Base-by-base conservation (phyloP, 2,329 filamentous ascomycete species). In the Ascochyta lentis region DNA sequence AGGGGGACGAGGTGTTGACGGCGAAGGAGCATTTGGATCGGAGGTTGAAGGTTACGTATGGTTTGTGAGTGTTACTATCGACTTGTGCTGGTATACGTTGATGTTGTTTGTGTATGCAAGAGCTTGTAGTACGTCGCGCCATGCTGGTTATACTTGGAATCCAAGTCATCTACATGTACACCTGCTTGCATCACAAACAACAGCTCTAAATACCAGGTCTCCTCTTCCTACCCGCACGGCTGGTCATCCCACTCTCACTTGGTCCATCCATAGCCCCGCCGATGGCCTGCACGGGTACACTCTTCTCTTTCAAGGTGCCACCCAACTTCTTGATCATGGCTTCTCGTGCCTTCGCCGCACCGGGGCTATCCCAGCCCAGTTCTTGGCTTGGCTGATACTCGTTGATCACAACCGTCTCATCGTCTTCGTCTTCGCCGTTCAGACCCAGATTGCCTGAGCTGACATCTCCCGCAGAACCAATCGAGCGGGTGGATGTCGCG, bases 31-130 rank as follows among this genome's bases (percentile, higher is more conserved):
- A 88, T 79, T 71, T 88, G 71, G 79, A 82, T 64, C 76, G 80
- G 54, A 76, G 85, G 58, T 67, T 88, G 68, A 81, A 79, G 48
- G 84, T 84, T 22, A 87, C 86, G 2, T 88, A 87, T 77, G 81
- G 78, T 22, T 59, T 79, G 16, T 69, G 29, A 12, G 19, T 16
- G 10, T 4, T 42, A 23, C 9, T 35, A 15, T 19, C 12, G 29
- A 12, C 12, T 31, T 31, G n/a, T 46, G 3, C 7, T 29, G 22
- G 16, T 39, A 7, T 31, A n/a, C 19, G 7, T 24, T 6, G 23
- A 26, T 9, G 33, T 13, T 16, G n/a, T 37, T 22, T 37, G 19
- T 40, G 8, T 33, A 27, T 9, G 13, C 6, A 37, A 16, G 16
- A 7, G 26, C 27, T 1, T 10, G n/a, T 7, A 33, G 9, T 41